Conservation (phyloP, 139 green algal genomes). For the Chlorella sp. region DNA sequence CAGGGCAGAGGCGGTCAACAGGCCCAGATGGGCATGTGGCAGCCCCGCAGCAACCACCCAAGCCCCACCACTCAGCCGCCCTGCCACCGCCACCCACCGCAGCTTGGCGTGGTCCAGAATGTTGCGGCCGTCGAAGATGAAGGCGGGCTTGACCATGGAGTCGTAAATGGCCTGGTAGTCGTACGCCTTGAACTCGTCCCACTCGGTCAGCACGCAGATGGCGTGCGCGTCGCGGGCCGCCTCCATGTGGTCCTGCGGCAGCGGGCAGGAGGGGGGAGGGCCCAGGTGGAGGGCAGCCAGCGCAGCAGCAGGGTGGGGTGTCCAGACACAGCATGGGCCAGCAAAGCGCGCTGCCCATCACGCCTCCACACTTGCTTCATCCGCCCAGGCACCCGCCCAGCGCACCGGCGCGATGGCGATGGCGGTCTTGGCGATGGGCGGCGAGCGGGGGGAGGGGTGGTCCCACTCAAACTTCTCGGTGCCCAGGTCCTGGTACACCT, state of each 20-base stretch:
- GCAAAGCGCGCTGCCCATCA: too few species aligned
- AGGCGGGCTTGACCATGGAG: conserved; percentile 97
- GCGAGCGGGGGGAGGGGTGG: conserved; percentile 71
- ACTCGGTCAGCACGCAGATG: conserved; percentile 97
- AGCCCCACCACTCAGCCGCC: not conserved
- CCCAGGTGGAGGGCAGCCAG: too few species aligned
- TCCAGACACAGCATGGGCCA: too few species aligned
- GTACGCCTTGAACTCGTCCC: conserved; percentile 96
- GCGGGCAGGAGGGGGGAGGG: too few species aligned
- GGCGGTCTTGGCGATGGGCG: conserved; percentile 51
- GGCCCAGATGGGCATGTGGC: too few species aligned
- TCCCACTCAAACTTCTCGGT: conserved; percentile 94
- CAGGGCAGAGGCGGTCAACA: too few species aligned
- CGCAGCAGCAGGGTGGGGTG: too few species aligned
- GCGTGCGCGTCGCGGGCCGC: conserved; percentile 83
- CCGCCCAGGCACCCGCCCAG: not conserved
- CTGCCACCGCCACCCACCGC: conserved; percentile 29
- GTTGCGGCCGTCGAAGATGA: conserved; percentile 99
- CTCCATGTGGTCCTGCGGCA: conserved; percentile 59
- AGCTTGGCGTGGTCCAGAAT: conserved; percentile 92
- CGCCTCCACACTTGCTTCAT: too few species aligned
- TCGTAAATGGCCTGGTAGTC: conserved; percentile 76
- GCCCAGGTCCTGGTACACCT: conserved; percentile 88
- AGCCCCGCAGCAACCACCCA: too few species aligned
- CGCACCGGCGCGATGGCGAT: conserved; percentile 56